Evolutionary conservation across 306 rosid species (phyloP).

Genomic region (Clitoria ternatea): DNA sequence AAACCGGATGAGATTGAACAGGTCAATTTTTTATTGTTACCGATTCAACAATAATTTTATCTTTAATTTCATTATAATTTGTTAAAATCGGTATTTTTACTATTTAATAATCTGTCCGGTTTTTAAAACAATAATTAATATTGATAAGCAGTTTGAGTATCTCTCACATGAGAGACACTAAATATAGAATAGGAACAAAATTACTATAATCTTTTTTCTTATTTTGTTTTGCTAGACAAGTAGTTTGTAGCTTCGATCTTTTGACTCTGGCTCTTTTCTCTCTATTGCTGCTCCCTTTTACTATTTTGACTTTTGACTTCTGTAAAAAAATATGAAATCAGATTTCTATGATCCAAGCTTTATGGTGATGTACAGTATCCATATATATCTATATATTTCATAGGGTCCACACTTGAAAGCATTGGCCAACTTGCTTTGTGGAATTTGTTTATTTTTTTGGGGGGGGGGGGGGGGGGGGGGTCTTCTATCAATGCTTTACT

Average conservation of each 20-base stretch:
- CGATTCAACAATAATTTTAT: too few species aligned
- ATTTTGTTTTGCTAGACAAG: too few species aligned
- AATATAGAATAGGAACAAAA: slow-evolving; percentile 21
- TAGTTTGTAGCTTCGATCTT: slow-evolving; percentile 48
- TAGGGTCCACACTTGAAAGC: slow-evolving; percentile 35
- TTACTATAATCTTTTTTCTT: slow-evolving; percentile 25
- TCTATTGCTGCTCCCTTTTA: slow-evolving; percentile 6
- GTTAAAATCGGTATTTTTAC: too few species aligned
- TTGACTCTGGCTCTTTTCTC: slow-evolving; percentile 17
- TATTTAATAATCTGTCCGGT: too few species aligned
- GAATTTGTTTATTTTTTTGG: slow-evolving; percentile 25
- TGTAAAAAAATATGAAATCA: slow-evolving; percentile 29
- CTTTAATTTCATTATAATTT: too few species aligned
- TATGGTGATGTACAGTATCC: slow-evolving; percentile 25
- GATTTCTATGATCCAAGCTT: slow-evolving; percentile 29
- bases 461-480: too few species aligned
- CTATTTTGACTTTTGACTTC: slow-evolving; percentile 31
- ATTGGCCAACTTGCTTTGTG: slow-evolving; percentile 44
- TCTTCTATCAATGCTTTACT: slow-evolving; percentile 16
- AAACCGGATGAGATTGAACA: too few species aligned
- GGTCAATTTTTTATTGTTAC: too few species aligned
- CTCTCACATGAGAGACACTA: slow-evolving; percentile 36
- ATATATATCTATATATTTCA: too few species aligned
- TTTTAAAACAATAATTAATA: too few species aligned
- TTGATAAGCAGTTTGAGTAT: too few species aligned